These are phyloP conservation scores for Flaveria sonorensis DNA, from an alignment of 129 eudicot genomes.

Conservation along the genomic window DNA sequence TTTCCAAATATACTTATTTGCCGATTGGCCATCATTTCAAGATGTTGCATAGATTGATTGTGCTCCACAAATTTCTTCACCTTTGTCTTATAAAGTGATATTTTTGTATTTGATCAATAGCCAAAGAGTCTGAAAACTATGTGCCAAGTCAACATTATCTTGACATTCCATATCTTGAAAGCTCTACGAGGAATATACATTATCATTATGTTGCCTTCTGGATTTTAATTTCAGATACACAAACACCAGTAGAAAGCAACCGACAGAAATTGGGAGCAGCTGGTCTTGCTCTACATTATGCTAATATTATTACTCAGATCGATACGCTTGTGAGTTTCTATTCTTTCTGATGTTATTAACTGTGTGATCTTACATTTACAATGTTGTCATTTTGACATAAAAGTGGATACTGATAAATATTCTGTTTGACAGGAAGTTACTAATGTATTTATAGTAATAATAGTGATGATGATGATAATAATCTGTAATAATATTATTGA, in stretches of 20 bases:
- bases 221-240: conserved; percentile 51
- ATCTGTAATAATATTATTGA: not conserved
- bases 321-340: conserved; percentile 77
- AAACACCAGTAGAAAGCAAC: conserved; percentile 56
- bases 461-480: no score
- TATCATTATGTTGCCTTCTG: conserved; percentile 16
- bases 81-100: no score
- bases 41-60: not conserved
- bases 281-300: conserved; percentile 97
- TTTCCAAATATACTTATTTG: not conserved
- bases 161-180: not conserved
- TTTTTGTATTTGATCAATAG: not conserved
- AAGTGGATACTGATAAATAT: not conserved
- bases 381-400: not conserved
- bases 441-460: not conserved
- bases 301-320: conserved; percentile 83
- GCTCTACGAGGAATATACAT: not conserved
- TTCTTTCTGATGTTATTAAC: conserved; percentile 6
- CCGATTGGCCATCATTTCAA: not conserved
- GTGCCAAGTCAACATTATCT: conserved; percentile 1
- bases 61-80: no score
- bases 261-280: conserved; percentile 81
- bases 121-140: not conserved
- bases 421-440: not conserved
- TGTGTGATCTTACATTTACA: conserved; percentile 6